These are phyloP conservation scores for Pachysandra terminalis DNA, from an alignment of 164 flowering plant species.

Conservation along the genomic window DNA sequence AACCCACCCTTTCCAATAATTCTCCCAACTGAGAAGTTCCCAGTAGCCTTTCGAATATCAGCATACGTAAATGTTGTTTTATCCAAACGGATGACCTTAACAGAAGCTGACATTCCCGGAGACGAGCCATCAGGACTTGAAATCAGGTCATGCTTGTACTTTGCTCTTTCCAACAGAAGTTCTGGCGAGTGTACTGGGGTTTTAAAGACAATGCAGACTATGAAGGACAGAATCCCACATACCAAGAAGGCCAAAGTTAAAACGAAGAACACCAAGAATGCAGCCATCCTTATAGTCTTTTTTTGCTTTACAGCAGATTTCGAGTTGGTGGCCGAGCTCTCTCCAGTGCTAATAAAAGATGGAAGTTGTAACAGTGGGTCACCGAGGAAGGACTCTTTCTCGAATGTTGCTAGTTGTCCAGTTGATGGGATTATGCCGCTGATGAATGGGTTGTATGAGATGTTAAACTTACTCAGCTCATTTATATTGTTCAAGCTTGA, in stretches of 20 bases:
- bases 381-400: constrained; percentile 63
- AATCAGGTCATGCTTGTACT: too few species aligned
- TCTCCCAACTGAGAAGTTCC: too few species aligned
- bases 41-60: too few species aligned
- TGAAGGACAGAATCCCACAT: constrained; percentile 21
- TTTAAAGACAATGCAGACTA: too few species aligned
- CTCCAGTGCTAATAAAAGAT: constrained; percentile 23
- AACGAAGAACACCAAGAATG: constrained; percentile 28
- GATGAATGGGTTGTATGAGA: constrained; percentile 71
- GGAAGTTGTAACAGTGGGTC: constrained; percentile 56
- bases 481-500: constrained; percentile 43
- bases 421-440: constrained; percentile 59
- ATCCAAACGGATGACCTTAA: too few species aligned
- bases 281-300: constrained; percentile 14
- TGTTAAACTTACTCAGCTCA: constrained; percentile 76
- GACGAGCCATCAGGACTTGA: too few species aligned
- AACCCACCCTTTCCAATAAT: too few species aligned
- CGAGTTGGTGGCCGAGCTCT: not conserved
- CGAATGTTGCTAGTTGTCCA: constrained; percentile 80
- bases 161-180: too few species aligned
- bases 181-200: too few species aligned
- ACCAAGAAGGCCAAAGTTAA: constrained; percentile 32
- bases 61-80: too few species aligned
- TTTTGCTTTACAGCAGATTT: not conserved
- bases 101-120: too few species aligned